Base-by-base conservation (phyloP, 768 basidiomycete genomes). In the Termitomyces sp. region DNA sequence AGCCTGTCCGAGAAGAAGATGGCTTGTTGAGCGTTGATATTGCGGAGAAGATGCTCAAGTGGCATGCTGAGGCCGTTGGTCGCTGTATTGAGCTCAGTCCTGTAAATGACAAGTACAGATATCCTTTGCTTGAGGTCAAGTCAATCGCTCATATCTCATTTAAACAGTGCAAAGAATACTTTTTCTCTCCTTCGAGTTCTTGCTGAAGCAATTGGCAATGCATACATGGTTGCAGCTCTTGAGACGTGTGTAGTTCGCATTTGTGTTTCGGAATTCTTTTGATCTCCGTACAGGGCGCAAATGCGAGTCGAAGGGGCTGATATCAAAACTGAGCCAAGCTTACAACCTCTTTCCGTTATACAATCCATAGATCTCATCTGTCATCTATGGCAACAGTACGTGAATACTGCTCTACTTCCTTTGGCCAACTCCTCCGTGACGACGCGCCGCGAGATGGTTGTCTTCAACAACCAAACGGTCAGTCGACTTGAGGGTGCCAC, bases 41-140 rank as follows among this genome's bases (percentile, higher is more conserved):
- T 10, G 90, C 93, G 2, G 93, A 96, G 74, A 87, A 80, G 62
- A 94, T 98, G 85, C 73, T 98, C 15, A 91, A 85, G 68, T 98
- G 96, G 94, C 97, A 99, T 69, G 96, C 97, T 2, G 97, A 99
- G 67, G 92, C 94, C 5, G 86, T 97, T 28, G 96, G 97, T 4
- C 75, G 97, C 62, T 95, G 93, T 60, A 90, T 95, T 11, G 97
- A 98, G 70, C 74, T 99, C 45, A 94, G 86, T 64, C 70, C 85
- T 11, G 65, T 80, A 8, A 85, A 81, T 42, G 97, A 99, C 64
- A 84, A 95, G 93, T 97, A 65, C 72, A 91, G 77, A 28, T 3
- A 19, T 1, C 26, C 8, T 41, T 56, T 24, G n/a, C 37, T 41
- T 35, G 37, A 12, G 17, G 21, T 32, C 30, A 32, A 22, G 42